Evolutionary conservation across 2,329 filamentous ascomycete species (phyloP).

Genomic region (Ceratocystis colombiana): DNA sequence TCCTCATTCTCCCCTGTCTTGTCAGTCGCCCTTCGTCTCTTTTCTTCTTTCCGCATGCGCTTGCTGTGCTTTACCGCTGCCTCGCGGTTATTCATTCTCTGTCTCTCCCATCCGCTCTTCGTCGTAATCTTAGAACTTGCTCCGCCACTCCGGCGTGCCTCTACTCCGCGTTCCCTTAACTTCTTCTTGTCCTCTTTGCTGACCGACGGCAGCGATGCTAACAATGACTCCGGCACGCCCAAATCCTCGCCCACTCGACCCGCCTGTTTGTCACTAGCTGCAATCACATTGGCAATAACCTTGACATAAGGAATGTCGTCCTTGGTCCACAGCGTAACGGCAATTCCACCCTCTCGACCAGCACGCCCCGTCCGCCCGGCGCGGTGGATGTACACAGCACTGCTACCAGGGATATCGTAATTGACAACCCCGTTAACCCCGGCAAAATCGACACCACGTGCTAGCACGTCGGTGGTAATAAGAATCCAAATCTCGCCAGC

Average conservation of each 20-base stretch:
- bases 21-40: slow-evolving; percentile 27
- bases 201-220: slow-evolving; percentile 75
- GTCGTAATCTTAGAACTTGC: slow-evolving; percentile 63
- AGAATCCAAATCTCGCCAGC: slow-evolving; percentile 91
- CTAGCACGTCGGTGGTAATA: slow-evolving; percentile 88
- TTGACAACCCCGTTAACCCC: slow-evolving; percentile 95
- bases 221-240: slow-evolving; percentile 70
- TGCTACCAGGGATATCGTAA: slow-evolving; percentile 90
- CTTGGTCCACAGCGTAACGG: slow-evolving; percentile 89
- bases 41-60: slow-evolving; percentile 39
- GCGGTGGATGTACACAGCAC: slow-evolving; percentile 84
- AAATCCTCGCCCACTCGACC: slow-evolving; percentile 44
- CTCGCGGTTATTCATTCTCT: slow-evolving; percentile 54
- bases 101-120: slow-evolving; percentile 65
- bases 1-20: slow-evolving; percentile 31
- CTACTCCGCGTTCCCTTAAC: slow-evolving; percentile 71
- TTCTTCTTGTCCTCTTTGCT: slow-evolving; percentile 75
- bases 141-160: slow-evolving; percentile 47
- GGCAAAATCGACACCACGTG: slow-evolving; percentile 86
- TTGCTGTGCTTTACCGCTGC: slow-evolving; percentile 55
- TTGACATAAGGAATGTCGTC: slow-evolving; percentile 86
- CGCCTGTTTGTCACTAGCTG: slow-evolving; percentile 64
- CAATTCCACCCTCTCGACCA: slow-evolving; percentile 75
- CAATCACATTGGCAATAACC: slow-evolving; percentile 86
- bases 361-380: slow-evolving; percentile 85